Conservation (phyloP, 1,139 yeast species). For the Kodamaea alishanica region DNA sequence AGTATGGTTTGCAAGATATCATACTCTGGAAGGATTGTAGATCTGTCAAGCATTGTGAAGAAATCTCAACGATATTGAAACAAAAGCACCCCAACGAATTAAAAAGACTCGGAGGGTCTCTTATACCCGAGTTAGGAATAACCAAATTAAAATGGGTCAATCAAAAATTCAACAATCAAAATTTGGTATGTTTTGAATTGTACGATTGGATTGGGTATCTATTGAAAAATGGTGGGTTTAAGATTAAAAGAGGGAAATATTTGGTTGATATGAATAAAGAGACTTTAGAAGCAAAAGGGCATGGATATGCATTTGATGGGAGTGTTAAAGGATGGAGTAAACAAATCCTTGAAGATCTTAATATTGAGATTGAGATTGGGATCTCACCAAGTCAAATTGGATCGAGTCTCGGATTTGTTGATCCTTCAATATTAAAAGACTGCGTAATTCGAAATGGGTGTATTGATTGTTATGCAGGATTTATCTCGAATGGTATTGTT, state of each 20-base stretch:
- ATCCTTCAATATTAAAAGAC: constrained; percentile 1
- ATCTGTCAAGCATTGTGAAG: constrained; percentile 16
- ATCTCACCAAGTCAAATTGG: constrained; percentile 23
- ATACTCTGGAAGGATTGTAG: constrained; percentile 62
- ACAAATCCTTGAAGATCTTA: constrained; percentile 19
- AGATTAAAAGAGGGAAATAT: constrained; percentile 3
- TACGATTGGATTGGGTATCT: constrained; percentile 48
- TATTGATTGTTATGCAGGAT: constrained; percentile 58
- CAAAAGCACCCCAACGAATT: constrained; percentile 7
- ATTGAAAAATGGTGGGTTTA: constrained; percentile 27
- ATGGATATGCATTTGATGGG: constrained; percentile 45
- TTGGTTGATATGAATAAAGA: constrained; percentile 2
- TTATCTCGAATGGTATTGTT: constrained; percentile 32
- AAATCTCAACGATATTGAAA: constrained; percentile 34
- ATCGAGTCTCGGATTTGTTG: constrained; percentile 17
- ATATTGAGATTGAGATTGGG: constrained; percentile 17
- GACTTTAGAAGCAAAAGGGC: background rate
- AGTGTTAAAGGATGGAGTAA: constrained; percentile 54
- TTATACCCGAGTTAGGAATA: constrained; percentile 55
- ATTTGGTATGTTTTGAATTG: constrained; percentile 46
- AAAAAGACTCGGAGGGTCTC: constrained; percentile 39
- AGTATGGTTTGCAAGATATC: constrained; percentile 32
- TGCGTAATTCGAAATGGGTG: constrained; percentile 42
- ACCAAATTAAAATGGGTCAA: constrained; percentile 47
- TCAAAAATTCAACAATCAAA: constrained; percentile 15